Evolutionary conservation across 2,329 filamentous ascomycete species (phyloP), one percentile per base, ranked within the genome.

Genomic region (Teratosphaeria zuluensis): DNA sequence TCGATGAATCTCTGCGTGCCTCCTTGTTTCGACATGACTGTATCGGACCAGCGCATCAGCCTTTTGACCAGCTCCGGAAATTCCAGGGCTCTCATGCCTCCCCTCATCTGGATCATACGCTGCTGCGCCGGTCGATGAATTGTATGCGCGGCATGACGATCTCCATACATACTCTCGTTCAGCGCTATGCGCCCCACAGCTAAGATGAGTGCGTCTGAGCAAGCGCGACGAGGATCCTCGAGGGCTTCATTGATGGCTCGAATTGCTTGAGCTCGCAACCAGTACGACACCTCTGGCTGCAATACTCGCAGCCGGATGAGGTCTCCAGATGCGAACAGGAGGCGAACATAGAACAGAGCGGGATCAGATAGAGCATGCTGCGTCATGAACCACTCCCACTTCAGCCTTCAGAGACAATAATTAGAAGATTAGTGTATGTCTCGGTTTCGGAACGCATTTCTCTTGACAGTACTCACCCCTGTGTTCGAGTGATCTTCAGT

Each of bases 151-250:
- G 69, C 67, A 12, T 64, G 58, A 31, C 64, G 62, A 61, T 71
- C 66, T n/a, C 70, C 69, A 54, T 72, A 71, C 65, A 72, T 66
- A 42, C 64, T 64, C 56, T 72, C 70, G 56, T 71, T 68, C 8
- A 71, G 59, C 14, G 69, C 70, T n/a, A 72, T 71, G 21, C 70
- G 68, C 3, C 69, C 69, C 1, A 71, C 67, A 1, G 68, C 69
- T 3, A 70, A 60, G n/a, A 68, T 62, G 14, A 67, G 51, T 6
- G 58, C 60, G 54, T 66, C 64, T 1, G 59, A 61, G 2, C 53
- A 57, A n/a, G 62, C 63, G 1, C 64, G 60, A 4, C 55, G 54
- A 1, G 63, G 62, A 48, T 67, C 63, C 31, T 48, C 32, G 30
- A 68, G 56, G 4, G 65, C 64, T 30, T 63, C 62, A 48, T 68